Conservation (phyloP, 371 early-diverging fungal species). For the Mortierella sp. region DNA sequence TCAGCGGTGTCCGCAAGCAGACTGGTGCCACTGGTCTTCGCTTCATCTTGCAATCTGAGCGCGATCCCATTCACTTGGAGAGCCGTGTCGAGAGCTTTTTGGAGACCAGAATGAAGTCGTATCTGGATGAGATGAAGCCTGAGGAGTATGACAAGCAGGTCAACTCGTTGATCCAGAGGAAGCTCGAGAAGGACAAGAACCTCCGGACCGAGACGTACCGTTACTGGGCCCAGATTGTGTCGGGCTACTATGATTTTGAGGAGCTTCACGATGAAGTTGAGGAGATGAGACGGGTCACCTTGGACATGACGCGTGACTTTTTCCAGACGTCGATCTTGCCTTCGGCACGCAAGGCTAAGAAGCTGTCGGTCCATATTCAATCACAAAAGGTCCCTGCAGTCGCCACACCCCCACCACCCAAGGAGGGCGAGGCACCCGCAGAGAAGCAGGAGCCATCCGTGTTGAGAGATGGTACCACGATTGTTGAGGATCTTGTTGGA, state of each 20-base stretch:
- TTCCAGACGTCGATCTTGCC: constrained; percentile 72
- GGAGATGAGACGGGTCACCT: constrained; percentile 65
- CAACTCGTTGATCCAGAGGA: constrained; percentile 77
- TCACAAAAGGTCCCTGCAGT: constrained; percentile 65
- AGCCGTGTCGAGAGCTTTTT: constrained; percentile 87
- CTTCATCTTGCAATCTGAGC: constrained; percentile 91
- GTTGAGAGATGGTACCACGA: constrained; percentile 60
- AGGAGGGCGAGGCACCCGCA: constrained; percentile 10
- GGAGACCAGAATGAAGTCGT: constrained; percentile 54
- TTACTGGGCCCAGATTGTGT: constrained; percentile 85
- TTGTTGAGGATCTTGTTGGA: constrained; percentile 66
- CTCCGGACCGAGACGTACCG: constrained; percentile 82
- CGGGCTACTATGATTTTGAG: constrained; percentile 91
- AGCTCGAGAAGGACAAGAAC: constrained; percentile 91
- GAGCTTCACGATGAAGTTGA: constrained; percentile 71
- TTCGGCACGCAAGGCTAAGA: constrained; percentile 66
- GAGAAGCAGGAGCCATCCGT: constrained; percentile 31
- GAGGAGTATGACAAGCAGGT: constrained; percentile 84
- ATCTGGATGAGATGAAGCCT: constrained; percentile 76
- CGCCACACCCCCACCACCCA: background rate
- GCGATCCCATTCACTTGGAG: constrained; percentile 88
- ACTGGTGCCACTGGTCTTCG: constrained; percentile 78
- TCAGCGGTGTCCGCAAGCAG: constrained; percentile 77
- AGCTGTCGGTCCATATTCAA: constrained; percentile 79
- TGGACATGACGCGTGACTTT: constrained; percentile 71